A percentile compares a stretch with the other conserved stretches of the same genome.
Conservation (phyloP, 2,329 filamentous ascomycete genomes). For the Neofusicoccum sp. region DNA sequence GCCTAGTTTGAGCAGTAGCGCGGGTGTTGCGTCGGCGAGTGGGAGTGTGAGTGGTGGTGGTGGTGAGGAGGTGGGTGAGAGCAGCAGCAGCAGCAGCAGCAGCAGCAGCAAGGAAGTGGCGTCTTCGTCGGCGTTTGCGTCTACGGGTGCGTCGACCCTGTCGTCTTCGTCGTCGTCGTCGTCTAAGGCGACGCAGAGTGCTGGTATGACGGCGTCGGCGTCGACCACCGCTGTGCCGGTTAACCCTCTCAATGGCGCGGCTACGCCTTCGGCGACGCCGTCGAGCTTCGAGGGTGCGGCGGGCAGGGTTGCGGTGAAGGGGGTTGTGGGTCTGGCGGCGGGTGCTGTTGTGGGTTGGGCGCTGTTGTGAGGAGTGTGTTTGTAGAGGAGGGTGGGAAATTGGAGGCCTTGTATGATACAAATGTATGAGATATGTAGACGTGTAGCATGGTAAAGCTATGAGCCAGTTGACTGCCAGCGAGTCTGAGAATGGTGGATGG, state of each 20-base stretch:
- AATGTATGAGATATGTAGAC: too few relatives aligned
- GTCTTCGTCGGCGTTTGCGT: background rate
- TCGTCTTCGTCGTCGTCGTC: background rate
- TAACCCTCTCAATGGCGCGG: background rate
- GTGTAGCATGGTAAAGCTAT: too few relatives aligned
- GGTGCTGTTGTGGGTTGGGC: too few relatives aligned
- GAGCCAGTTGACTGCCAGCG: too few relatives aligned
- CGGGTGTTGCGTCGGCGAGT: slow-evolving; percentile 14
- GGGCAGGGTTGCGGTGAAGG: slow-evolving; percentile 10
- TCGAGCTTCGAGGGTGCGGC: slow-evolving; percentile 23
- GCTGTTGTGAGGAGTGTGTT: too few relatives aligned
- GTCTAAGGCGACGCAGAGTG: too few relatives aligned
- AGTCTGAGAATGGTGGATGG: too few relatives aligned
- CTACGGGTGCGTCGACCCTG: background rate
- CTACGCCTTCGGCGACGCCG: background rate
- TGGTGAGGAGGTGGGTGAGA: background rate
- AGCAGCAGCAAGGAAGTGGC: background rate
- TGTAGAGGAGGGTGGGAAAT: too few relatives aligned
- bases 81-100: too few relatives aligned
- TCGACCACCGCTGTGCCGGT: background rate
- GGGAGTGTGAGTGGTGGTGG: background rate
- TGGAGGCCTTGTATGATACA: too few relatives aligned
- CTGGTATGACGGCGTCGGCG: background rate
- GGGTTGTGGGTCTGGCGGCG: slow-evolving; percentile 15
- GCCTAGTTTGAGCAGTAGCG: background rate